phyloP scores from a whole-genome alignment of 2,329 filamentous ascomycete genomes.

The Dactylonectria estremocensis region DNA sequence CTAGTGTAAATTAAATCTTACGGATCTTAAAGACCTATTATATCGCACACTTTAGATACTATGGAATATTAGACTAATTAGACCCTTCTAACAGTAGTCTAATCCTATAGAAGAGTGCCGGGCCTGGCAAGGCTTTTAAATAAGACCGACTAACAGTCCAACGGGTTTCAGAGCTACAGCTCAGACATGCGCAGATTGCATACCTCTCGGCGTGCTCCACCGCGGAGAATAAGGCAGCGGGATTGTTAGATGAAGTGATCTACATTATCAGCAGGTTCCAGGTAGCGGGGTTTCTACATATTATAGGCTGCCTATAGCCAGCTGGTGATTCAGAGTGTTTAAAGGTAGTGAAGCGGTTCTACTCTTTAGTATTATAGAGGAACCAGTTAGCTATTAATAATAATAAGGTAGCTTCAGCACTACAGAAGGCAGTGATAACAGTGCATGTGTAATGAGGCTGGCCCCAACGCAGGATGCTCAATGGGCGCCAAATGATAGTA shows the following conservation, averaged over 20 bases:
- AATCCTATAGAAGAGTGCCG: constrained; percentile 35
- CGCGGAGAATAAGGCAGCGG: constrained; percentile 47
- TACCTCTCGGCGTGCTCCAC: constrained; percentile 58
- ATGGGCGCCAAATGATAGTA: too few relatives aligned
- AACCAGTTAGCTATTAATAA: background rate
- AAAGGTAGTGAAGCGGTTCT: too few relatives aligned
- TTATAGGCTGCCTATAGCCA: constrained; percentile 53
- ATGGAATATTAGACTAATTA: constrained; percentile 31
- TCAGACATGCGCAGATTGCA: constrained; percentile 44
- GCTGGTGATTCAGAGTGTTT: constrained; percentile 44
- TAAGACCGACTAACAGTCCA: constrained; percentile 7
- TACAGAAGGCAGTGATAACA: constrained; percentile 2
- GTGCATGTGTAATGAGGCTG: too few relatives aligned
- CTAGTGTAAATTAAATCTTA: constrained; percentile 19
- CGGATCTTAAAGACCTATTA: constrained; percentile 20
- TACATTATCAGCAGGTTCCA: constrained; percentile 55
- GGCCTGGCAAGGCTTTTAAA: constrained; percentile 8
- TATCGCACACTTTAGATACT: constrained; percentile 40
- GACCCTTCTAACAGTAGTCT: constrained; percentile 41
- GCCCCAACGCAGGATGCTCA: too few relatives aligned
- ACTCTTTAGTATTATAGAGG: background rate
- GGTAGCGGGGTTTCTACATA: constrained; percentile 53
- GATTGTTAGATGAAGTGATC: too few relatives aligned
- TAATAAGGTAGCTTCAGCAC: constrained; percentile 1
- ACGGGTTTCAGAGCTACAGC: constrained; percentile 2